A percentile compares a stretch with the other conserved stretches of the same genome.
These are phyloP conservation scores for Luzula sylvatica DNA, from an alignment of 176 grass and related monocot genomes.

Conservation along the genomic window DNA sequence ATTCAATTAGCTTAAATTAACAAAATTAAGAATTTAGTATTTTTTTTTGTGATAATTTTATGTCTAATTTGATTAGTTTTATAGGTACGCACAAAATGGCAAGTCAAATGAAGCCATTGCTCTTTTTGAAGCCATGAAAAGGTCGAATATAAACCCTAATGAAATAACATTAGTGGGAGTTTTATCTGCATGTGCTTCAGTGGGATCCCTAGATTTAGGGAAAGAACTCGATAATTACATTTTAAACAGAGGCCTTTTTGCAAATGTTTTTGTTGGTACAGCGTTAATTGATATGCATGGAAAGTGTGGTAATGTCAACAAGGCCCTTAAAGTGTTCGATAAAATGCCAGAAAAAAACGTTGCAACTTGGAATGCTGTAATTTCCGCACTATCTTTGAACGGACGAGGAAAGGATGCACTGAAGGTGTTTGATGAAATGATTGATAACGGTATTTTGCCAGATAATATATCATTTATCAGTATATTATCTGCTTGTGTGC, in stretches of 20 bases:
- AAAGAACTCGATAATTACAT: constrained; percentile 43
- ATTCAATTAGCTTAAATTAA: background rate
- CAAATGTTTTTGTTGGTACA: constrained; percentile 70
- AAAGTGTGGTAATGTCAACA: constrained; percentile 60
- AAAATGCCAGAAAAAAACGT: constrained; percentile 48
- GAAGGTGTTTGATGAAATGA: constrained; percentile 51
- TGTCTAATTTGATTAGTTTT: constrained; percentile 15
- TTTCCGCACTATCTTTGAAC: constrained; percentile 62
- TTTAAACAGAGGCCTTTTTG: constrained; percentile 30
- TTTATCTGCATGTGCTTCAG: constrained; percentile 54
- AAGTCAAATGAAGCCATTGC: constrained; percentile 70
- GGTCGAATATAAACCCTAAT: constrained; percentile 32
- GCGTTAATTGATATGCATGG: constrained; percentile 80
- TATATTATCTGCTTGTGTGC: constrained; percentile 71
- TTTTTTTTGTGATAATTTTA: too few relatives aligned
- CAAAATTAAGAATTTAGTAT: too few relatives aligned
- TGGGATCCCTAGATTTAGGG: constrained; percentile 70
- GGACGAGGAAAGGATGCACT: constrained; percentile 45
- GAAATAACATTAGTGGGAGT: constrained; percentile 74
- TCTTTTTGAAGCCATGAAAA: constrained; percentile 54
- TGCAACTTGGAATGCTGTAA: constrained; percentile 79
- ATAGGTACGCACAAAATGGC: constrained; percentile 81
- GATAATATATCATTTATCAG: constrained; percentile 70
- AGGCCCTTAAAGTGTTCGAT: constrained; percentile 33
- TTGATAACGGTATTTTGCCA: constrained; percentile 27